Evolutionary conservation across 1,284 basidiomycete species (phyloP), one percentile per base, ranked within the genome.

Genomic region (Cryptococcus hybrid): DNA sequence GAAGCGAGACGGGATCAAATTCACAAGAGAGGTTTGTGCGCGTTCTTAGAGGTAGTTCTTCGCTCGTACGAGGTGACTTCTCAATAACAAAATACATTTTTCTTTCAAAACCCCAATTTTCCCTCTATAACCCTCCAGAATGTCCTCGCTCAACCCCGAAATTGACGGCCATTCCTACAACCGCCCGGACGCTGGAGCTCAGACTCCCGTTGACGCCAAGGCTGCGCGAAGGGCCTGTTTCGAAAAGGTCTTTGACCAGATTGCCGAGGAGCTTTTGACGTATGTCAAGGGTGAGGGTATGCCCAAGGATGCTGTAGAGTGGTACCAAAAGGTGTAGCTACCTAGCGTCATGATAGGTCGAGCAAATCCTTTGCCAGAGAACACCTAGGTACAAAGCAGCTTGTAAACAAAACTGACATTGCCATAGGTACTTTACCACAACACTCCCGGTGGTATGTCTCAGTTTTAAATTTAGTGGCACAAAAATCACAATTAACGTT

Each of bases 401-500:
- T 30, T 15, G 55, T 35, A 43, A 34, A 15, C 38, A 42, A 47
- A 18, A 18, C 46, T 30, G 47, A 47, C 46, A 6, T 12, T 9
- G 11, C 9, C 5, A 13, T 37, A 96, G 92, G 93, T 85, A 74
- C 81, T 99, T 60, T 86, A 96, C 70, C 90, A 94, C 83, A 99
- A 99, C 79, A 89, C 90, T 7, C 92, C 94, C 0, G 92, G 92
- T 13, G 93, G 80, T 79, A 39, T 49, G 71, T 53, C 2, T 13
- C 7, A 47, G n/a, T 46, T 3, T 12, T 18, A 44, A 13, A 24
- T 36, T 8, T 47, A 13, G 34, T 8, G 13, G n/a, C 39, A 7
- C 51, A 11, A 8, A 30, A 30, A 4, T 30, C 3, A 30, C 30
- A 30, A 30, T 30, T 12, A 42, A 42, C 11, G 30, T 35, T 18